Percentiles rank a stretch among this genome's conserved stretches.
Evolutionary conservation across 2,329 filamentous ascomycete genomes (phyloP).

Genomic region (Fonsecaea pugnacius): DNA sequence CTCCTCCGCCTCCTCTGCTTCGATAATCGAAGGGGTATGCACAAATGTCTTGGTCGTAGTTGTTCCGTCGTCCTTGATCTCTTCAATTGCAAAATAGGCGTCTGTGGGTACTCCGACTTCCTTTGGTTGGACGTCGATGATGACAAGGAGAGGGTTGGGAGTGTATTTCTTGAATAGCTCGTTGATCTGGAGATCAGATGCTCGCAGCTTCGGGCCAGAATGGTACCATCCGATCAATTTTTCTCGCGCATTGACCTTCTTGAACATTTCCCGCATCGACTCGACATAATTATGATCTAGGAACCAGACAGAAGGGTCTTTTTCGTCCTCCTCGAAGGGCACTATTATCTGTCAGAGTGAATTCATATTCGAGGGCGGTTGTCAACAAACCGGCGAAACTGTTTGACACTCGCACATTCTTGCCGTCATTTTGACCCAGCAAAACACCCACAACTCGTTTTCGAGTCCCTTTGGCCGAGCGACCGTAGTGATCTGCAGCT

Average conservation of each 20-base stretch:
- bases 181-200: slow-evolving; percentile 98
- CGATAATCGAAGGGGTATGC: slow-evolving; percentile 96
- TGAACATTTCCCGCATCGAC: slow-evolving; percentile 99
- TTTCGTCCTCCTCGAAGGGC: slow-evolving; percentile 98
- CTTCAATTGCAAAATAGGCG: slow-evolving; percentile 98
- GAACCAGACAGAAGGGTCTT: slow-evolving; percentile 98
- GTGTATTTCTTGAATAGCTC: slow-evolving; percentile 99
- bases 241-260: slow-evolving; percentile 98
- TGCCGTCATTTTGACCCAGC: slow-evolving; percentile 92
- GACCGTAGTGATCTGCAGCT: slow-evolving; percentile 97
- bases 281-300: slow-evolving; percentile 99
- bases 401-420: slow-evolving; percentile 96
- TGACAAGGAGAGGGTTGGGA: slow-evolving; percentile 91
- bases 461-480: slow-evolving; percentile 84
- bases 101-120: slow-evolving; percentile 97
- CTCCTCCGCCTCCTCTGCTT: slow-evolving; percentile 98
- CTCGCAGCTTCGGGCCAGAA: slow-evolving; percentile 93
- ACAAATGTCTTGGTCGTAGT: slow-evolving; percentile 97
- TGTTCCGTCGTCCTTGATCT: slow-evolving; percentile 99
- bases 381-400: slow-evolving; percentile 83
- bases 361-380: background rate
- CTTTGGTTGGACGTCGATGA: slow-evolving; percentile 98
- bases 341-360: slow-evolving; percentile 59
- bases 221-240: slow-evolving; percentile 99
- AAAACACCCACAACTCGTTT: slow-evolving; percentile 92